Evolutionary conservation across 345 rosid species (phyloP).

Genomic region (Rhizophora apiculata): DNA sequence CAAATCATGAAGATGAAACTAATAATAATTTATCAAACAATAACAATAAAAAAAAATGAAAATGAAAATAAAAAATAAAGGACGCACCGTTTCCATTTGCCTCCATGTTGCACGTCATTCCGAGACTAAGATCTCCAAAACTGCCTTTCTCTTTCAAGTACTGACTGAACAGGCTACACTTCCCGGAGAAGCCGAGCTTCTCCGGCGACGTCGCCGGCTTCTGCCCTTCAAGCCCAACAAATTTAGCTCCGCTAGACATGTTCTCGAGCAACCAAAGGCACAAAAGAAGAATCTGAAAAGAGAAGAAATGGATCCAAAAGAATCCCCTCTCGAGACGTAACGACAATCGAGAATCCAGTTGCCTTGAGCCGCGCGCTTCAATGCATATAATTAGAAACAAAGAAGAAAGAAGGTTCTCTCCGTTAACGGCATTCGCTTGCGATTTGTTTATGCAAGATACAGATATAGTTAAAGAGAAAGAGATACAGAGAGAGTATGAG

Average conservation of each 20-base stretch:
- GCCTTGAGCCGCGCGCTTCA: background rate
- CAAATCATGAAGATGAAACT: too few relatives aligned
- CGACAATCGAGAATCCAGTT: too few relatives aligned
- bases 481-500: background rate
- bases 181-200: constrained; percentile 58
- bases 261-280: background rate
- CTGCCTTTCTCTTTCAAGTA: constrained; percentile 70
- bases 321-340: too few relatives aligned
- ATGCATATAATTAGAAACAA: background rate
- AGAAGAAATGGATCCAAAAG: background rate
- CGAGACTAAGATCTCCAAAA: constrained; percentile 69
- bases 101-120: constrained; percentile 49
- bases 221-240: constrained; percentile 26
- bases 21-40: background rate
- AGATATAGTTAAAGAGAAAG: background rate
- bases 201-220: constrained; percentile 31
- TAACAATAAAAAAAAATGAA: background rate
- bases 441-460: background rate
- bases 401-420: too few relatives aligned
- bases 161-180: constrained; percentile 66
- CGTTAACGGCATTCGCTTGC: background rate
- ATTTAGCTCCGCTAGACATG: constrained; percentile 60
- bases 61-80: background rate
- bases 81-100: constrained; percentile 32
- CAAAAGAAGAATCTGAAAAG: background rate